phyloP scores from a whole-genome alignment of 2,329 filamentous ascomycete species.

The Xylaria polymorpha region DNA sequence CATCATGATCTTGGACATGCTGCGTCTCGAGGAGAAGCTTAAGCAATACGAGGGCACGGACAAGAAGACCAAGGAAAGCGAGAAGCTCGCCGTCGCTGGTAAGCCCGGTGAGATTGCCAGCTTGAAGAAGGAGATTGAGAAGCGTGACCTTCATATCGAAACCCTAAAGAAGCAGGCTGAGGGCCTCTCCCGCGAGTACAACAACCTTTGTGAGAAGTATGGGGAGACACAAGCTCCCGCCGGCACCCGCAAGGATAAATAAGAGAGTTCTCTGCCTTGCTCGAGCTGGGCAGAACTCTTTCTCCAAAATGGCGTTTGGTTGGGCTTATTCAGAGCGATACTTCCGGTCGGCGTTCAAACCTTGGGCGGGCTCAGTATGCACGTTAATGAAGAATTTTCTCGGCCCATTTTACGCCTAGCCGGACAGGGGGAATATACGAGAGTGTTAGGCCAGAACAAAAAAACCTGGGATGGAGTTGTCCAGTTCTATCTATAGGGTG shows the following conservation, averaged over 20 bases:
- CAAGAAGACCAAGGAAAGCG: slow-evolving; percentile 71
- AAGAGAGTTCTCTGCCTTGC: slow-evolving; percentile 38
- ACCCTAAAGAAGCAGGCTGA: slow-evolving; percentile 93
- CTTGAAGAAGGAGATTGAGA: slow-evolving; percentile 76
- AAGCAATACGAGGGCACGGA: slow-evolving; percentile 79
- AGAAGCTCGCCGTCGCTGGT: slow-evolving; percentile 77
- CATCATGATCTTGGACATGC: slow-evolving; percentile 92
- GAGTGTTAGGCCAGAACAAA: slow-evolving; percentile 2
- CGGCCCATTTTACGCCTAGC: neutral
- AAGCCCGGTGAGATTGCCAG: slow-evolving; percentile 79
- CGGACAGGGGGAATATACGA: neutral
- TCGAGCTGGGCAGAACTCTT: neutral
- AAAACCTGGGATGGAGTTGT: slow-evolving; percentile 1
- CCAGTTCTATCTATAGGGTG: slow-evolving; percentile 11
- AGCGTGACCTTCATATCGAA: slow-evolving; percentile 85
- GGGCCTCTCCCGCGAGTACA: slow-evolving; percentile 86
- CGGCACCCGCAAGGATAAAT: slow-evolving; percentile 69
- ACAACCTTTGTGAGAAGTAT: slow-evolving; percentile 85
- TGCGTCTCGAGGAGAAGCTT: slow-evolving; percentile 91
- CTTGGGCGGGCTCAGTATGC: neutral
- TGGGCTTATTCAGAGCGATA: slow-evolving; percentile 15
- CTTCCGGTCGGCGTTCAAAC: slow-evolving; percentile 14
- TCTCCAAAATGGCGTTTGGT: slow-evolving; percentile 1
- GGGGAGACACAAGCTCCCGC: slow-evolving; percentile 64
- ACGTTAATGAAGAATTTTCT: slow-evolving; percentile 2